These are phyloP conservation scores for Metarhizium album DNA, from an alignment of 2,329 filamentous ascomycete species.

Conservation along the genomic window DNA sequence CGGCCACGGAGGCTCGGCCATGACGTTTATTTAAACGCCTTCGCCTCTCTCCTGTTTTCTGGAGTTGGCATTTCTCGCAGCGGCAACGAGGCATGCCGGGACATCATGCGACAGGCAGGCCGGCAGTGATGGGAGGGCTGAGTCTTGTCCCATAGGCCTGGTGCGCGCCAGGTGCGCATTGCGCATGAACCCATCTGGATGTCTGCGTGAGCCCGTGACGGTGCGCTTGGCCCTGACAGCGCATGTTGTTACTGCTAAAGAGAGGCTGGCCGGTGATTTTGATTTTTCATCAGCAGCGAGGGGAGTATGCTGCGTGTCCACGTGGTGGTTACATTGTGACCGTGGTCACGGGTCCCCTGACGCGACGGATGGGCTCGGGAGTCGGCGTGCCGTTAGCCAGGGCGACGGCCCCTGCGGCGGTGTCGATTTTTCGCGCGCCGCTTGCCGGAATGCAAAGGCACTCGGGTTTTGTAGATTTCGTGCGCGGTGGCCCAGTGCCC, in stretches of 20 bases:
- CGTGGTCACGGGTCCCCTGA: not conserved
- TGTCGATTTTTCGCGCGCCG: too few relatives aligned
- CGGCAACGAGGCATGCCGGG: not conserved
- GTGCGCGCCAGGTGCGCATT: not conserved
- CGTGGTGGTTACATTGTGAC: conserved; percentile 1
- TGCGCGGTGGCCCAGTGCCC: too few relatives aligned
- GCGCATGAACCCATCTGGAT: not conserved
- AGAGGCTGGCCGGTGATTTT: not conserved
- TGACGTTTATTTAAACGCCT: not conserved
- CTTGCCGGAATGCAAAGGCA: too few relatives aligned
- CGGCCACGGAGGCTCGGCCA: not conserved
- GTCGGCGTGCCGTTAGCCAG: not conserved
- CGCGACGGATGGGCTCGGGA: not conserved
- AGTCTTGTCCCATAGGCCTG: not conserved
- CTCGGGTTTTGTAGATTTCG: too few relatives aligned
- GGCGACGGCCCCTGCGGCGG: too few relatives aligned
- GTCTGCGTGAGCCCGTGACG: not conserved
- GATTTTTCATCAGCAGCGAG: too few relatives aligned
- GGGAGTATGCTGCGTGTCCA: not conserved
- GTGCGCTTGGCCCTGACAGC: not conserved
- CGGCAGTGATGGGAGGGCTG: not conserved
- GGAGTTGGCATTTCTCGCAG: not conserved
- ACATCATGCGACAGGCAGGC: not conserved
- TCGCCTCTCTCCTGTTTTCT: not conserved
- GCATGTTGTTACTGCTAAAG: not conserved